phyloP scores from a whole-genome alignment of 129 eudicot species.

The Escallonia herrerae region DNA sequence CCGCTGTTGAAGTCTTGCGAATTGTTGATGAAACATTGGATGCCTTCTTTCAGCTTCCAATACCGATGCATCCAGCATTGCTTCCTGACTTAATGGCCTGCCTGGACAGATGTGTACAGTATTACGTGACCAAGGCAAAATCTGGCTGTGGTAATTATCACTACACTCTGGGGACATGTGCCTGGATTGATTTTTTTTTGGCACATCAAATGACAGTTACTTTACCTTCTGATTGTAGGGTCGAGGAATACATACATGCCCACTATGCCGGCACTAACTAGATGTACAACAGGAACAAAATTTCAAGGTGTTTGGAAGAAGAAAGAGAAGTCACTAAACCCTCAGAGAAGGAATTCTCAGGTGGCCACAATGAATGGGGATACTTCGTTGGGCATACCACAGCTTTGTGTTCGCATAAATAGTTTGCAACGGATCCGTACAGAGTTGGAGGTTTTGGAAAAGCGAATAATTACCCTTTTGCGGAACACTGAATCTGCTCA shows the following conservation, averaged over 20 bases:
- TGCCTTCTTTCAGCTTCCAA: slow-evolving; percentile 88
- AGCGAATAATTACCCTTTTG: slow-evolving; percentile 78
- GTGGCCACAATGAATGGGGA: slow-evolving; percentile 61
- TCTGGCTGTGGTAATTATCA: slow-evolving; percentile 80
- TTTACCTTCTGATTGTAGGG: slow-evolving; percentile 39
- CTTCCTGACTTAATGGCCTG: slow-evolving; percentile 88
- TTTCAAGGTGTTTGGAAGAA: slow-evolving; percentile 75
- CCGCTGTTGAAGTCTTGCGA: slow-evolving; percentile 80
- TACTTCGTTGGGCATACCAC: slow-evolving; percentile 54
- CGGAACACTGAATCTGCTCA: slow-evolving; percentile 85
- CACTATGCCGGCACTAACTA: slow-evolving; percentile 87
- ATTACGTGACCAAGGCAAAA: slow-evolving; percentile 71
- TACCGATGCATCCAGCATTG: slow-evolving; percentile 87
- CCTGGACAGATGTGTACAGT: slow-evolving; percentile 88
- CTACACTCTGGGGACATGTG: neutral
- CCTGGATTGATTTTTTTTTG: neutral
- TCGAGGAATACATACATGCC: slow-evolving; percentile 76
- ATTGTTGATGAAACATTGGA: slow-evolving; percentile 83
- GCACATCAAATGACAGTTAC: neutral
- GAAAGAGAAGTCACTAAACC: slow-evolving; percentile 59
- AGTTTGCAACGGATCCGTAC: slow-evolving; percentile 63
- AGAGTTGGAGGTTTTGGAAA: slow-evolving; percentile 75
- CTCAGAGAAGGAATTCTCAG: slow-evolving; percentile 66
- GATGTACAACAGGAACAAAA: slow-evolving; percentile 63
- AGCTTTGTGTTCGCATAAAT: slow-evolving; percentile 79